Base-by-base conservation (phyloP, 192 early-diverging fungal genomes). In the Coemansia sp. region DNA sequence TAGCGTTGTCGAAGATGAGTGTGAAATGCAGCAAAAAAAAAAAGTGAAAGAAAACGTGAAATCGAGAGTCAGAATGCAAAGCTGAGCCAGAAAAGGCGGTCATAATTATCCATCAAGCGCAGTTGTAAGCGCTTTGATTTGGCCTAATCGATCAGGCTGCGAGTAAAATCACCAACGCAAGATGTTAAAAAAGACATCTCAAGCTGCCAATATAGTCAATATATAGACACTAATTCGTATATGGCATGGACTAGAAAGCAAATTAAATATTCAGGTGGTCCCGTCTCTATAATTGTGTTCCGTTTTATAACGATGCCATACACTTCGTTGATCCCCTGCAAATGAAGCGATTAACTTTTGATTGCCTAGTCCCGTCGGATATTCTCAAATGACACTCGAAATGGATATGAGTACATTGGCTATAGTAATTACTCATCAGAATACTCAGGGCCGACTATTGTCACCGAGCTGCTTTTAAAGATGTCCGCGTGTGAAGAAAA, bases 401-500 rank as follows among this genome's bases (percentile, higher is more conserved):
- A 38, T 38, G 36, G 36, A 9, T 38, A 38, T 38, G 36, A 38
- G 36, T 38, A 38, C 36, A 38, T 38, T 38, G 9, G 0, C 36
- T 38, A 10, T 38, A 38, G 7, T 38, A 38, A 8, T 9, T 7
- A 38, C 36, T 38, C 41, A 43, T 16, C 41, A 7, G 49, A 22
- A 22, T 6, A 50, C 49, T 7, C 20, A 22, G 49, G 11, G 24
- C 27, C 11, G 10, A 27, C 27, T 3, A 15, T 15, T 34, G 11
- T 36, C 57, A 60, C 57, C 31, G 57, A 60, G 57, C 31, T 33
- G 33, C 57, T 60, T 60, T 60, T 33, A 16, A 2, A 2, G 27
- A 18, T 18, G 57, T 60, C 57, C 57, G 57, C 57, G 57, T 60
- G 57, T 36, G 31, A 60, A 34, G 49, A 34, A 34, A 22, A 22